phyloP scores from a whole-genome alignment of 2,329 filamentous ascomycete genomes.

The Penicillium brevicompactum region DNA sequence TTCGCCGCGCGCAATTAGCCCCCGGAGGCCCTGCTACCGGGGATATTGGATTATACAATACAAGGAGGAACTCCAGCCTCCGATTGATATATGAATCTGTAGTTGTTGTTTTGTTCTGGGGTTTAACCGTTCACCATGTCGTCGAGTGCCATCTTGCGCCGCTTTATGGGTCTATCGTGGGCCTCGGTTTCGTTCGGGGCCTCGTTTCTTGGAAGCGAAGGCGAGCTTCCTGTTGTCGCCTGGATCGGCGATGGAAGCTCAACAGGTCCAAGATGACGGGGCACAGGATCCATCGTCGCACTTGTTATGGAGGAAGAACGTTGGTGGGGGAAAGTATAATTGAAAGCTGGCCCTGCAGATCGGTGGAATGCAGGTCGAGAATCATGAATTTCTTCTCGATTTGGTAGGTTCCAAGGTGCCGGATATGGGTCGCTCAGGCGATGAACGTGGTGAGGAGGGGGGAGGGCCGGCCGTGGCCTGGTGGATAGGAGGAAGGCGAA shows the following conservation, averaged over 20 bases:
- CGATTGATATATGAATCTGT: not conserved
- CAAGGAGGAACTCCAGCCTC: conserved; percentile 14
- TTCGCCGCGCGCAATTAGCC: conserved; percentile 13
- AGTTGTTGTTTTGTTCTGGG: not conserved
- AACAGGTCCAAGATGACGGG: conserved; percentile 25
- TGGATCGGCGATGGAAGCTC: conserved; percentile 20
- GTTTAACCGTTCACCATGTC: conserved; percentile 43
- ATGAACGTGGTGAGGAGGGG: conserved; percentile 28
- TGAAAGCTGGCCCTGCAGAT: conserved; percentile 30
- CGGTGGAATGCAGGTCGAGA: conserved; percentile 25
- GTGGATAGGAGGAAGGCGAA: conserved; percentile 42
- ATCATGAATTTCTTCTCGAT: conserved; percentile 28
- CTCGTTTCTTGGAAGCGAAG: conserved; percentile 18
- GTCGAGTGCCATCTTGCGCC: conserved; percentile 43
- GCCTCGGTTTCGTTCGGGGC: conserved; percentile 21
- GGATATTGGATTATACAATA: conserved; percentile 24
- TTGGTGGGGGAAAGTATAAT: conserved; percentile 29
- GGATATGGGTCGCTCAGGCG: conserved; percentile 39
- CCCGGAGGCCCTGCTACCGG: conserved; percentile 27
- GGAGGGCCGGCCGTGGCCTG: conserved; percentile 30
- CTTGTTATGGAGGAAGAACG: conserved; percentile 24
- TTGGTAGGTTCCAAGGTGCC: conserved; percentile 26
- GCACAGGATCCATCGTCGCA: conserved; percentile 21
- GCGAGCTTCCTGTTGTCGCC: conserved; percentile 16
- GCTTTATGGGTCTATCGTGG: conserved; percentile 35